phyloP scores from a whole-genome alignment of 192 early-diverging fungal genomes.

The Entrophospora sp. region DNA sequence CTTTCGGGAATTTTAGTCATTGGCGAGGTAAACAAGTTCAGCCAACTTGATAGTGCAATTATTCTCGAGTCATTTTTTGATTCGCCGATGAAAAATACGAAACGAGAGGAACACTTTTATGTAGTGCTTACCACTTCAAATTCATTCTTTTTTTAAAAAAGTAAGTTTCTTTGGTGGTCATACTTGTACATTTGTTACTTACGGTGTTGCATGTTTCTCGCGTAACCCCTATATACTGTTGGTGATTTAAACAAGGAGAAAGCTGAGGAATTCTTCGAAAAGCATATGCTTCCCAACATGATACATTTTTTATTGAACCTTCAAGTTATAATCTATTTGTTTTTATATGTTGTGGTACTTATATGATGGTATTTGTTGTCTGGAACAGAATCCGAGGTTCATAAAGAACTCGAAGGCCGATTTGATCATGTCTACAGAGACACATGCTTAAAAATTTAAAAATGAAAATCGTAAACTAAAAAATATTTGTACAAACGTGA shows the following conservation, averaged over 20 bases:
- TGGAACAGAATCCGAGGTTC: no score
- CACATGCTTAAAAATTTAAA: no score
- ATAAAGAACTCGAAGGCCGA: no score
- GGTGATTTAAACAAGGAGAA: constrained; percentile 1
- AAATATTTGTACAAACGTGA: no score
- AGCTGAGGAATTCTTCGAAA: no score
- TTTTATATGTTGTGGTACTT: no score
- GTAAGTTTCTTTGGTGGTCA: background rate
- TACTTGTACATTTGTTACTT: background rate
- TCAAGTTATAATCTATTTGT: background rate
- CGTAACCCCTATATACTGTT: background rate
- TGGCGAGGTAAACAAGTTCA: background rate
- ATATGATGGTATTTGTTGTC: no score
- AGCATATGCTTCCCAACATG: background rate
- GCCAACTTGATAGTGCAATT: background rate
- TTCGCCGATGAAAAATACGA: background rate
- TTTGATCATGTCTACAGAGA: no score
- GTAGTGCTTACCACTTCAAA: background rate
- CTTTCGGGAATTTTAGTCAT: background rate
- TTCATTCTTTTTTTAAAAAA: constrained; percentile 2
- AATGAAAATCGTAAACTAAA: no score
- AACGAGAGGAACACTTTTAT: background rate
- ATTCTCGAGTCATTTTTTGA: background rate
- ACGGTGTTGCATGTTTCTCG: background rate
- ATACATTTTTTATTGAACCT: background rate